phyloP scores from a whole-genome alignment of 345 rosid species.

The Turnera subulata region DNA sequence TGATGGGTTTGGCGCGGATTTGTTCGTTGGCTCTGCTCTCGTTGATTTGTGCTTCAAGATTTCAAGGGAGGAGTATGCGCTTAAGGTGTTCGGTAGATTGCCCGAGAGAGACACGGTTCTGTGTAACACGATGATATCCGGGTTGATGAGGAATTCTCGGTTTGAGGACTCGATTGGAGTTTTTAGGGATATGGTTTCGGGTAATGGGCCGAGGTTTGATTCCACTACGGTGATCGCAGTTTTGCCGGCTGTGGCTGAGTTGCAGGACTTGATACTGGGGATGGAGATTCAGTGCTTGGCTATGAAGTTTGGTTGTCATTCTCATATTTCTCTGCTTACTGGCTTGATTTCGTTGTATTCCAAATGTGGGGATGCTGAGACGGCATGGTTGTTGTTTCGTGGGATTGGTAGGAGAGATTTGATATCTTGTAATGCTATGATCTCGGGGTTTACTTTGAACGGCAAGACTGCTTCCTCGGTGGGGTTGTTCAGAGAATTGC shows the following conservation, averaged over 20 bases:
- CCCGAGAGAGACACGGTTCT: slow-evolving; percentile 57
- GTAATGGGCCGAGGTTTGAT: slow-evolving; percentile 38
- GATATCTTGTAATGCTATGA: slow-evolving; percentile 75
- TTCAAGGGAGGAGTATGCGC: slow-evolving; percentile 30
- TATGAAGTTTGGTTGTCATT: slow-evolving; percentile 45
- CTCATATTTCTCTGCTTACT: slow-evolving; percentile 52
- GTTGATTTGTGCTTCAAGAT: slow-evolving; percentile 54
- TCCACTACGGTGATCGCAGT: slow-evolving; percentile 47
- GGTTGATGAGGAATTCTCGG: slow-evolving; percentile 45
- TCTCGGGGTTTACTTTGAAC: slow-evolving; percentile 60
- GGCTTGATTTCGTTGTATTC: slow-evolving; percentile 62
- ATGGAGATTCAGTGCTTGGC: slow-evolving; percentile 57
- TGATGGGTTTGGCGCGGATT: slow-evolving; percentile 53
- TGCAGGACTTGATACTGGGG: slow-evolving; percentile 56
- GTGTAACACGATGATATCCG: slow-evolving; percentile 64
- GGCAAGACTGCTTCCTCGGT: slow-evolving; percentile 46
- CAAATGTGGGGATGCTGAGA: slow-evolving; percentile 47
- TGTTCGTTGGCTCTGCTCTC: slow-evolving; percentile 56
- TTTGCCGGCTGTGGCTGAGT: slow-evolving; percentile 72
- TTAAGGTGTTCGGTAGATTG: slow-evolving; percentile 61
- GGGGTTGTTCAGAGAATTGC: slow-evolving; percentile 45
- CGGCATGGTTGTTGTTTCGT: slow-evolving; percentile 40
- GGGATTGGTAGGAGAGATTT: slow-evolving; percentile 53
- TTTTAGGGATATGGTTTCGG: slow-evolving; percentile 44
- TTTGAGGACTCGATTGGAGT: slow-evolving; percentile 43